Percentiles rank a stretch among this genome's conserved stretches.
Evolutionary conservation across 164 flowering plant species (phyloP).

Genomic region (Aristolochia fimbriata): DNA sequence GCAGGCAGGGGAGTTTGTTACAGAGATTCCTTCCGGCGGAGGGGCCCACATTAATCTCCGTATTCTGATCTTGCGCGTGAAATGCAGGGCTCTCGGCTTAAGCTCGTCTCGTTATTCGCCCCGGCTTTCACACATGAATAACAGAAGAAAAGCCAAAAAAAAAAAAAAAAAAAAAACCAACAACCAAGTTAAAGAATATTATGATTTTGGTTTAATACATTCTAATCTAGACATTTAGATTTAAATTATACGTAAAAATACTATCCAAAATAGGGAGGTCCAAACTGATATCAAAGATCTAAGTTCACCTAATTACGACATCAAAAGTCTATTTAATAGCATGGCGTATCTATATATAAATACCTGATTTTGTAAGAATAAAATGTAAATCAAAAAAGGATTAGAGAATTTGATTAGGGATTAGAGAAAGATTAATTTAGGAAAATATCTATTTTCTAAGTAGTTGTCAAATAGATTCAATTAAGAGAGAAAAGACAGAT

Average conservation of each 20-base stretch:
- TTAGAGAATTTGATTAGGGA: background rate
- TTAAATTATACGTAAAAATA: too few relatives aligned
- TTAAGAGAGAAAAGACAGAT: too few relatives aligned
- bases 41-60: slow-evolving; percentile 8
- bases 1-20: slow-evolving; percentile 2
- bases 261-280: too few relatives aligned
- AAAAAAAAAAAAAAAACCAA: too few relatives aligned
- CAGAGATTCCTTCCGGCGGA: slow-evolving; percentile 9
- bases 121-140: background rate
- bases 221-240: too few relatives aligned
- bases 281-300: background rate
- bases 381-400: background rate
- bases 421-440: too few relatives aligned
- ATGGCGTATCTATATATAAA: background rate
- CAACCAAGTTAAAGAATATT: too few relatives aligned
- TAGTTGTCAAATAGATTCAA: too few relatives aligned
- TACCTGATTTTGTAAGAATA: background rate
- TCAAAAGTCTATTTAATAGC: background rate
- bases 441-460: too few relatives aligned
- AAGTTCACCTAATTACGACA: background rate
- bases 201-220: too few relatives aligned
- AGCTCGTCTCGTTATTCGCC: background rate
- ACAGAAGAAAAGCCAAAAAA: too few relatives aligned
- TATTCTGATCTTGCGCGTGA: slow-evolving; percentile 8
- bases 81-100: background rate